Percentiles rank a stretch among this genome's conserved stretches.
phyloP scores from a whole-genome alignment of 78 protist species.

The Dictyostelium intermedium region DNA sequence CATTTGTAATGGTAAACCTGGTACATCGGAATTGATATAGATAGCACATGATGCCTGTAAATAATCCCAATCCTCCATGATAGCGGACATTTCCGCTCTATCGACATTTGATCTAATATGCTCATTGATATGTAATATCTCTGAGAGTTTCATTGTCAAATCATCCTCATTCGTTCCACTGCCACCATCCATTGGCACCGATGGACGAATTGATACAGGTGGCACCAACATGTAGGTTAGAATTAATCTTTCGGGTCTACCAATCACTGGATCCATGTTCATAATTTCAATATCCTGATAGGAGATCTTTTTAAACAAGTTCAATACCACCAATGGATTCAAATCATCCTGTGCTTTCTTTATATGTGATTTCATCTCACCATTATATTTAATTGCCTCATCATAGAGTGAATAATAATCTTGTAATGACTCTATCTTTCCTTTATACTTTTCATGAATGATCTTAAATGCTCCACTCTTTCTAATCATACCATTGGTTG shows the following conservation, averaged over 20 bases:
- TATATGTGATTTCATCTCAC: conserved; percentile 75
- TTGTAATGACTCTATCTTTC: conserved; percentile 27
- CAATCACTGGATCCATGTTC: conserved; percentile 87
- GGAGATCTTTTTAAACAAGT: conserved; percentile 87
- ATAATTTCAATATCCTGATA: conserved; percentile 87
- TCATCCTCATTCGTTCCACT: conserved; percentile 97
- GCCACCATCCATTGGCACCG: conserved; percentile 89
- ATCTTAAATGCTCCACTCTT: conserved; percentile 87
- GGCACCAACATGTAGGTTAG: conserved; percentile 93
- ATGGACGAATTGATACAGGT: conserved; percentile 98
- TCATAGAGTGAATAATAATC: conserved; percentile 15
- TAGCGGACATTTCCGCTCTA: conserved; percentile 30
- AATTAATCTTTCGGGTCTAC: conserved; percentile 91
- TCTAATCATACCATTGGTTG: conserved; percentile 92
- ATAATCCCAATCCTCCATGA: conserved; percentile 91
- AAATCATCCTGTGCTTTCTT: conserved; percentile 92
- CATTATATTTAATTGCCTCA: conserved; percentile 42
- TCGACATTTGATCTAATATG: conserved; percentile 53
- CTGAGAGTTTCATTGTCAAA: conserved; percentile 91
- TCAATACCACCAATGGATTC: conserved; percentile 87
- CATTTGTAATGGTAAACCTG: conserved; percentile 83
- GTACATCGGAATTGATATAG: conserved; percentile 85
- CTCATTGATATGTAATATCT: conserved; percentile 87
- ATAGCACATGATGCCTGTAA: conserved; percentile 88
- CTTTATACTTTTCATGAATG: conserved; percentile 89